A percentile compares a stretch with the other conserved stretches of the same genome.
Evolutionary conservation across 2,329 filamentous ascomycete species (phyloP).

Genomic region (Epichloe amarillans): DNA sequence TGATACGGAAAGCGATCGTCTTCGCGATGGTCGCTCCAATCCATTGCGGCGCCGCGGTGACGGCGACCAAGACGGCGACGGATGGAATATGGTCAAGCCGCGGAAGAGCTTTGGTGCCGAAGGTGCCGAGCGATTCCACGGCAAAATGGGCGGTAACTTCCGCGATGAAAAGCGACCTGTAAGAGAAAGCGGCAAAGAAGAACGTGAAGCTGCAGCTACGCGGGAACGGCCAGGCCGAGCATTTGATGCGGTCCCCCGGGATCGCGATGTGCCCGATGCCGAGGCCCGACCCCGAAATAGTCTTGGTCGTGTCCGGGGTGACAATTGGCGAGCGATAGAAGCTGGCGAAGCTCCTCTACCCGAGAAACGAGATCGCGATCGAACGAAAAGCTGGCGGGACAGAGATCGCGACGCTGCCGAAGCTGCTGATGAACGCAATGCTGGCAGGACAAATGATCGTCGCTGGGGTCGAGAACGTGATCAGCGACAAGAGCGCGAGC

Average conservation of each 20-base stretch:
- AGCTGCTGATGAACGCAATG: constrained; percentile 43
- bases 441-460: constrained; percentile 31
- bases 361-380: constrained; percentile 39
- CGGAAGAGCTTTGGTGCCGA: constrained; percentile 62
- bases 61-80: constrained; percentile 50
- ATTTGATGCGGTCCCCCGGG: constrained; percentile 37
- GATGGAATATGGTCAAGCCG: constrained; percentile 62
- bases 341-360: constrained; percentile 17
- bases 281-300: constrained; percentile 49
- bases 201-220: constrained; percentile 37
- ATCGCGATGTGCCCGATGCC: constrained; percentile 38
- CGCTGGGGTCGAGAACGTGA: constrained; percentile 46
- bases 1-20: constrained; percentile 37
- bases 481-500: constrained; percentile 59
- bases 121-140: constrained; percentile 57
- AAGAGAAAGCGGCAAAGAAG: constrained; percentile 35
- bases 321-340: constrained; percentile 61
- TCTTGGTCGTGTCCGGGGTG: constrained; percentile 50
- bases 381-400: constrained; percentile 48
- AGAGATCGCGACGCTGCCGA: constrained; percentile 28
- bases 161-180: constrained; percentile 29
- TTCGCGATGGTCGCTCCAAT: constrained; percentile 32
- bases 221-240: constrained; percentile 33
- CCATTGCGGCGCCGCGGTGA: constrained; percentile 40
- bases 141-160: constrained; percentile 44